Conservation (phyloP, 2,329 filamentous ascomycete species). For the Hypoxylon sp. region DNA sequence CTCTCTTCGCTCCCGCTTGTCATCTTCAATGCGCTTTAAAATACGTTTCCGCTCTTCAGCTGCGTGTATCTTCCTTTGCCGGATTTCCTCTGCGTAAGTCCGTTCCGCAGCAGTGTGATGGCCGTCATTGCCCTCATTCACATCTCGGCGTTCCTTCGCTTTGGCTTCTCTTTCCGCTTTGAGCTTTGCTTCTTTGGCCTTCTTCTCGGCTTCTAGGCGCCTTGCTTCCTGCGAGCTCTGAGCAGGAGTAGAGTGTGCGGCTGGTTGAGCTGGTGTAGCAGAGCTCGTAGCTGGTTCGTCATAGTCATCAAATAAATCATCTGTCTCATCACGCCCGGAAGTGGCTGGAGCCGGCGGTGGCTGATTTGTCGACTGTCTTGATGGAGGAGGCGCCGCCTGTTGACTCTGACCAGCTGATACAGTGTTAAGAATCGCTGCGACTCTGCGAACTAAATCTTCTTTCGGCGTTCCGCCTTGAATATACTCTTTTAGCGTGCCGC, state of each 20-base stretch:
- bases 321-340: constrained; percentile 12
- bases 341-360: constrained; percentile 21
- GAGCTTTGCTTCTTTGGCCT: constrained; percentile 65
- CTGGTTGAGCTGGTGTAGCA: constrained; percentile 11
- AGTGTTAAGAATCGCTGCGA: constrained; percentile 62
- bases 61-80: constrained; percentile 75
- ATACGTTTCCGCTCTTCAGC: constrained; percentile 79
- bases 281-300: constrained; percentile 18
- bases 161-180: constrained; percentile 66
- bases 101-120: constrained; percentile 55
- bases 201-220: constrained; percentile 62
- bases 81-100: constrained; percentile 69
- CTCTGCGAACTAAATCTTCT: constrained; percentile 74
- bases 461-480: constrained; percentile 75
- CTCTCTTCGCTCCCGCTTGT: constrained; percentile 77
- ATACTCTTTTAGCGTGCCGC: constrained; percentile 84
- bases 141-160: constrained; percentile 57
- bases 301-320: constrained; percentile 43
- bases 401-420: constrained; percentile 37
- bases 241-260: constrained; percentile 19
- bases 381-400: constrained; percentile 26
- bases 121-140: constrained; percentile 56
- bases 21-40: constrained; percentile 81
- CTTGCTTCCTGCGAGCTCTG: constrained; percentile 55
- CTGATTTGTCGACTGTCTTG: constrained; percentile 25